These are phyloP conservation scores for Bacidia gigantensis DNA, from an alignment of 495 filamentous ascomycete genomes.

Conservation along the genomic window DNA sequence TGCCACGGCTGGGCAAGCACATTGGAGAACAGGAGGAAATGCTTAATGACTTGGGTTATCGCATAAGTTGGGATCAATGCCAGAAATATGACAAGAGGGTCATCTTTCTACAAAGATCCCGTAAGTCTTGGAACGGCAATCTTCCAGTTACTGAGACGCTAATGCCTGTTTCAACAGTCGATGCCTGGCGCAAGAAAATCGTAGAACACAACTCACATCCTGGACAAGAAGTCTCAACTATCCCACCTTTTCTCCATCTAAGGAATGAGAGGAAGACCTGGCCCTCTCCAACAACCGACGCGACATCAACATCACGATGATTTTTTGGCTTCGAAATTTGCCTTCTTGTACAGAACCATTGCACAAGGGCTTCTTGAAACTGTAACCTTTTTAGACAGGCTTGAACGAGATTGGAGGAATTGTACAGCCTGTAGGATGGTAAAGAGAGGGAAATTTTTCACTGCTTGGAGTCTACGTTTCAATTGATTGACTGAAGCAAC, in stretches of 20 bases:
- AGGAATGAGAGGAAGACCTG: constrained; percentile 76
- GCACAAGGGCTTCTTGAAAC: background rate
- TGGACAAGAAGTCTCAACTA: constrained; percentile 54
- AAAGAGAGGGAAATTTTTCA: background rate
- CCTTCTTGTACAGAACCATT: background rate
- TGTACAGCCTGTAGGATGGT: too few relatives aligned
- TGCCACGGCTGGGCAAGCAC: constrained; percentile 54
- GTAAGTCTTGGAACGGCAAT: constrained; percentile 42
- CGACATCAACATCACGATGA: background rate
- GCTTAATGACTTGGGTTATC: constrained; percentile 83
- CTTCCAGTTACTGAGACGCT: background rate
- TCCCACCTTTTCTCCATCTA: constrained; percentile 79
- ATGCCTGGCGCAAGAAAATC: constrained; percentile 91
- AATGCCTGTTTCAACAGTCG: constrained; percentile 43
- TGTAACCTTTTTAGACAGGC: background rate
- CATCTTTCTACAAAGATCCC: constrained; percentile 80
- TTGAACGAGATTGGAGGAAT: background rate
- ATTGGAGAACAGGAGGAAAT: constrained; percentile 65
- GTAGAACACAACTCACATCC: constrained; percentile 59
- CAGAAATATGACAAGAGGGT: constrained; percentile 71
- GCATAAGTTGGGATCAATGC: constrained; percentile 91
- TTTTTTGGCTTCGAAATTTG: background rate
- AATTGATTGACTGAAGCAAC: background rate
- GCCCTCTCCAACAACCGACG: constrained; percentile 21
- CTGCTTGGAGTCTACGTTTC: background rate